Evolutionary conservation across 331 rosid species (phyloP).

Genomic region (Pyrus hybrid): DNA sequence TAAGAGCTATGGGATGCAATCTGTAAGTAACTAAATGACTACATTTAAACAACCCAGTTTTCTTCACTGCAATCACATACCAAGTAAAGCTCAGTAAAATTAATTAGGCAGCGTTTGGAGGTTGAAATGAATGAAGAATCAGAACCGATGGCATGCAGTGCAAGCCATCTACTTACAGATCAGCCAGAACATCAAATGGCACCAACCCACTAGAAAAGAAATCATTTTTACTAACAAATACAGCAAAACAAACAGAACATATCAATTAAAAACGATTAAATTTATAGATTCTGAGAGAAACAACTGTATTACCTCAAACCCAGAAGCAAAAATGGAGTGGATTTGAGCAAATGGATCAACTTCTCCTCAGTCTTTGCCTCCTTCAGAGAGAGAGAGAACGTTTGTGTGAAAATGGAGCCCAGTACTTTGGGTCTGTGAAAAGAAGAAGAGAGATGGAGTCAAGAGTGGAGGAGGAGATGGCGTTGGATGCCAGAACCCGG

Average conservation of each 20-base stretch:
- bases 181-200: neutral
- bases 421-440: neutral
- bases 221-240: neutral
- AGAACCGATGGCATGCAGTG: neutral
- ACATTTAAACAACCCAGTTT: neutral
- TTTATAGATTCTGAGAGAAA: neutral
- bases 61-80: neutral
- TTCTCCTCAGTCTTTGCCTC: neutral
- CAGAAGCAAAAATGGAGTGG: neutral
- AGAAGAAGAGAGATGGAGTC: neutral
- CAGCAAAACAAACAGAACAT: neutral
- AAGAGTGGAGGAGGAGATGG: neutral
- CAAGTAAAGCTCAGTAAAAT: neutral
- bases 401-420: neutral
- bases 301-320: neutral
- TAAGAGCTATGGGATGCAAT: neutral
- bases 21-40: no score
- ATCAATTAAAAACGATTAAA: neutral
- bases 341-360: constrained; percentile 4
- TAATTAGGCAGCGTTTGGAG: neutral
- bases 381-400: neutral
- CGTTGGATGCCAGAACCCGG: neutral
- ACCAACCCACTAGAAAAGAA: neutral
- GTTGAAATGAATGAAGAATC: neutral
- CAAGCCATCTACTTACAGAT: neutral